Conservation (phyloP, 169 alveolate genomes). For the Cryptosporidium ubiquitum region DNA sequence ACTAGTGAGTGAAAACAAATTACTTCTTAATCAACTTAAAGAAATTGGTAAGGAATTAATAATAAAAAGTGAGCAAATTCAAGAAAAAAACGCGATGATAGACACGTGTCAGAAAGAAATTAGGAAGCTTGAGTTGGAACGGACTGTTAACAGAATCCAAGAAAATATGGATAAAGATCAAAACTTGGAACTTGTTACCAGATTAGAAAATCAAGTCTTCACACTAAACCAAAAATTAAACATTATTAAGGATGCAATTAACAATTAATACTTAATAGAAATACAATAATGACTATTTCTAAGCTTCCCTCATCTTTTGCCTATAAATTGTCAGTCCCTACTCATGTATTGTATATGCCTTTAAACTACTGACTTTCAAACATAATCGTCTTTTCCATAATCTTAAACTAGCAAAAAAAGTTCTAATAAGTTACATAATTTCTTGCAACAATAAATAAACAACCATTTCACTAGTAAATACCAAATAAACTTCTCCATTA, state of each 20-base stretch:
- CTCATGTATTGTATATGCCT: not conserved
- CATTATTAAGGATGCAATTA: slow-evolving; percentile 21
- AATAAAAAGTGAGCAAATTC: slow-evolving; percentile 27
- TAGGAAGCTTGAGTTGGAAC: slow-evolving; percentile 47
- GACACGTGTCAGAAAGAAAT: slow-evolving; percentile 56
- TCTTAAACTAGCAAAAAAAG: no score
- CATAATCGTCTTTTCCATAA: no score
- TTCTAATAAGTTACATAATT: no score
- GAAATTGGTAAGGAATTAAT: slow-evolving; percentile 41
- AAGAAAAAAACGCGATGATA: slow-evolving; percentile 30
- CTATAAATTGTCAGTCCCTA: not conserved
- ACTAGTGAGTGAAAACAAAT: slow-evolving; percentile 22
- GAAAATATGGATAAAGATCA: slow-evolving; percentile 67
- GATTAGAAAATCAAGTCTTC: slow-evolving; percentile 42
- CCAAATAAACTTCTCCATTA: not conserved
- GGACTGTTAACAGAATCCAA: slow-evolving; percentile 56
- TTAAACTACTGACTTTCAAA: not conserved
- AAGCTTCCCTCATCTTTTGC: not conserved
- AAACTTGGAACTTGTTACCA: slow-evolving; percentile 23
- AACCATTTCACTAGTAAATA: no score
- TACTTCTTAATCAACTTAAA: slow-evolving; percentile 43
- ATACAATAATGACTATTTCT: not conserved
- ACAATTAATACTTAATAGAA: not conserved
- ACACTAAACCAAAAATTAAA: slow-evolving; percentile 10
- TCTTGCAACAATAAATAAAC: not conserved